phyloP scores from a whole-genome alignment of 192 early-diverging fungal genomes.

The Ambispora gerdemannii region DNA sequence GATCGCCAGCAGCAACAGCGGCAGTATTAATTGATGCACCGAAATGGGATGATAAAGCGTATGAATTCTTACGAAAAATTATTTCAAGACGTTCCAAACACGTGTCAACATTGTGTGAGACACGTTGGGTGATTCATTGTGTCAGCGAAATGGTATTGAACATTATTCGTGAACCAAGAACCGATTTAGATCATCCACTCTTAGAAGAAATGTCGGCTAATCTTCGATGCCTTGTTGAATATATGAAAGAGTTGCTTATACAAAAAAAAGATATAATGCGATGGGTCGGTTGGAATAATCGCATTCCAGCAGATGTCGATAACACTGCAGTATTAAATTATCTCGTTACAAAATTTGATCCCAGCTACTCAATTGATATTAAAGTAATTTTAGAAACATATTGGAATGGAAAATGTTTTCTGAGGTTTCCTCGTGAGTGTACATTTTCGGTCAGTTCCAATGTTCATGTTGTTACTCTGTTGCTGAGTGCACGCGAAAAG shows the following conservation, averaged over 20 bases:
- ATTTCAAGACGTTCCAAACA: background rate
- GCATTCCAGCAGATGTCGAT: conserved; percentile 13
- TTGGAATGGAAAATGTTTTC: conserved; percentile 12
- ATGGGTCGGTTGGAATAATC: conserved; percentile 18
- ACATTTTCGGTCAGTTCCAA: conserved; percentile 8
- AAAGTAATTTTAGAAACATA: background rate
- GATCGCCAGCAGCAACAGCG: conserved; percentile 16
- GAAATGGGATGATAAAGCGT: conserved; percentile 7
- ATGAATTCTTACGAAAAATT: conserved; percentile 12
- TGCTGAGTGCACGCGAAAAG: background rate
- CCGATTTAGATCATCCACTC: background rate
- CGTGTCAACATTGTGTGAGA: conserved; percentile 15
- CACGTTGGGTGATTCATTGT: conserved; percentile 3
- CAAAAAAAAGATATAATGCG: background rate
- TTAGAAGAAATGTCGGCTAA: background rate
- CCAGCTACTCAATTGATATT: background rate
- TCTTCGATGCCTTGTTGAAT: background rate
- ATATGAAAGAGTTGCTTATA: background rate
- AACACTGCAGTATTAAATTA: background rate
- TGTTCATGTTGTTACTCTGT: background rate
- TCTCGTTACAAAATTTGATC: background rate
- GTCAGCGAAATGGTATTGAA: background rate
- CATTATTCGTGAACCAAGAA: background rate
- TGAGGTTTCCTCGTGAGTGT: background rate
- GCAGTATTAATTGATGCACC: background rate